Percentiles rank a stretch among this genome's conserved stretches.
Conservation (phyloP, 352 stramenopile species). For the Globisporangium recalcitrans region DNA sequence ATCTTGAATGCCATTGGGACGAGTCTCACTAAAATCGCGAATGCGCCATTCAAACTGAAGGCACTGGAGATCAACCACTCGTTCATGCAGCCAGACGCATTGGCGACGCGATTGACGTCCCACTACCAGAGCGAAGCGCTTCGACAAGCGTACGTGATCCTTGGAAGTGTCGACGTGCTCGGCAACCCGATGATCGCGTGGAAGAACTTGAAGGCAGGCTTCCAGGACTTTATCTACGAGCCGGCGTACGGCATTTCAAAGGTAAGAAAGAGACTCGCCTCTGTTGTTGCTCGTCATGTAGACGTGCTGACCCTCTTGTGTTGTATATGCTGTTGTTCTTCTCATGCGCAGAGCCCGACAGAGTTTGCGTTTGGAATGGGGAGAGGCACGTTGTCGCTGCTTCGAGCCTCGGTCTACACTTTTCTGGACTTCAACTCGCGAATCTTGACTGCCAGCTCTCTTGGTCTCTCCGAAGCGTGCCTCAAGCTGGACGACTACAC, state of each 20-base stretch:
- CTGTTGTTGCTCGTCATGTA: too few relatives aligned
- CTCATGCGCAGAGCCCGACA: conserved; percentile 42
- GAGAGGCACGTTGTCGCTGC: conserved; percentile 73
- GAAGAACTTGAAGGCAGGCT: conserved; percentile 76
- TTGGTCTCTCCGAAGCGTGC: conserved; percentile 81
- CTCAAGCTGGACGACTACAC: conserved; percentile 87
- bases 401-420: conserved; percentile 82
- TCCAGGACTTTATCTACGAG: conserved; percentile 82
- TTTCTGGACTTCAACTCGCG: conserved; percentile 84
- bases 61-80: conserved; percentile 70
- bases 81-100: conserved; percentile 78
- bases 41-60: conserved; percentile 83
- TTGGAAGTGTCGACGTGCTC: conserved; percentile 84
- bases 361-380: conserved; percentile 78
- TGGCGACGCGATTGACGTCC: conserved; percentile 58
- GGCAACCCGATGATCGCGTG: conserved; percentile 87
- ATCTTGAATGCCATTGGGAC: conserved; percentile 86
- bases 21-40: conserved; percentile 85
- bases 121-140: conserved; percentile 88
- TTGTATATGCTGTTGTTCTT: neutral
- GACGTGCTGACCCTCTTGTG: neutral
- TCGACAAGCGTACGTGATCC: conserved; percentile 83
- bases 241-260: conserved; percentile 74
- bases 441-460: conserved; percentile 76
- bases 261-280: conserved; percentile 18